phyloP scores from a whole-genome alignment of 2,329 filamentous ascomycete species.

The Diplodia sapinea region DNA sequence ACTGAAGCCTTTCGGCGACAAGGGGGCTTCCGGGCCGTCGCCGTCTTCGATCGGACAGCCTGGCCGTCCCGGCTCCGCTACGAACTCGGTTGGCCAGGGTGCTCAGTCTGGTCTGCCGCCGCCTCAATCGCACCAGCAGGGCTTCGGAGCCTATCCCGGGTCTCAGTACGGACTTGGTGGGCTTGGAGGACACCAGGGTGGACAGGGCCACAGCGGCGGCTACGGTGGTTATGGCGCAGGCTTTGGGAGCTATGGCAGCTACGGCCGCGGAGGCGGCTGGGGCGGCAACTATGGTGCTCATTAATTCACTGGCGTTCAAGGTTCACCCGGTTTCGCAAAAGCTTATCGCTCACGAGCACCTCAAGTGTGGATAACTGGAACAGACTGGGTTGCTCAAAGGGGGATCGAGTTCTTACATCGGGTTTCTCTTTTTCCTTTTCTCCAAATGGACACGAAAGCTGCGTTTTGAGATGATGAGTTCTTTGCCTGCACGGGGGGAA shows the following conservation, averaged over 20 bases:
- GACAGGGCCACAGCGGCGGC: constrained; percentile 50
- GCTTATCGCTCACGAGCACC: constrained; percentile 27
- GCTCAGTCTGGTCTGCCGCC: constrained; percentile 60
- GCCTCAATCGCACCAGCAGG: constrained; percentile 63
- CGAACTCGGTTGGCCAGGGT: constrained; percentile 60
- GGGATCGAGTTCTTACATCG: constrained; percentile 25
- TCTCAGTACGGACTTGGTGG: constrained; percentile 61
- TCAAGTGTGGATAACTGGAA: constrained; percentile 31
- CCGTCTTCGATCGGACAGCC: constrained; percentile 65
- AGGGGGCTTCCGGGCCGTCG: constrained; percentile 62
- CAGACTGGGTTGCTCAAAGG: constrained; percentile 23
- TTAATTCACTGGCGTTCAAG: constrained; percentile 31
- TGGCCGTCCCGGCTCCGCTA: constrained; percentile 67
- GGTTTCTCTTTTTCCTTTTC: constrained; percentile 24
- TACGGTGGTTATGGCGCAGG: constrained; percentile 52
- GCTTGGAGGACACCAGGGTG: constrained; percentile 55
- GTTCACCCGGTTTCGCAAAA: constrained; percentile 31
- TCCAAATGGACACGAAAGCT: constrained; percentile 29
- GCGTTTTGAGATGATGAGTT: constrained; percentile 30
- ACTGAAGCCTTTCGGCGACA: constrained; percentile 63
- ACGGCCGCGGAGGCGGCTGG: constrained; percentile 56
- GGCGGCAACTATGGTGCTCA: constrained; percentile 53
- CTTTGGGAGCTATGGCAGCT: constrained; percentile 50
- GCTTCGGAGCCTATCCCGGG: constrained; percentile 62
- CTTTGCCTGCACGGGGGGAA: constrained; percentile 11